Percentiles rank a stretch among this genome's conserved stretches.
Evolutionary conservation across 2,329 filamentous ascomycete genomes (phyloP).

Genomic region (Calonectria pteridis): DNA sequence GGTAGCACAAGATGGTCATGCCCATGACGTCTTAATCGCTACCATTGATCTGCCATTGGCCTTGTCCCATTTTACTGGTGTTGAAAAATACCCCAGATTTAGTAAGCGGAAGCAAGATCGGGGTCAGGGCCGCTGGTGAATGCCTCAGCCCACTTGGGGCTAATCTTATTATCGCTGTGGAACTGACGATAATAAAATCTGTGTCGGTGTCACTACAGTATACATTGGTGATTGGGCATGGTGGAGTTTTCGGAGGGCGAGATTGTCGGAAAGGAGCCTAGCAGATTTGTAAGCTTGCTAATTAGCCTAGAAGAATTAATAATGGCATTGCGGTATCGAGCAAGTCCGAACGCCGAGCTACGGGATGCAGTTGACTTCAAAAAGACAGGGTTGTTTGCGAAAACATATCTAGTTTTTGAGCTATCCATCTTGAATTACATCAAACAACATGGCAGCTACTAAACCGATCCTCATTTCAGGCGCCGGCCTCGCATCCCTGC

Average conservation of each 20-base stretch:
- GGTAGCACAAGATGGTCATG: not conserved
- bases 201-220: not conserved
- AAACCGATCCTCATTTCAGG: slow-evolving; percentile 59
- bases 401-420: not conserved
- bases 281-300: not conserved
- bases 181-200: not conserved
- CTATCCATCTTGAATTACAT: not conserved
- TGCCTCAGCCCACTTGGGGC: not conserved
- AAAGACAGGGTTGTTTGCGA: not conserved
- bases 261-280: not conserved
- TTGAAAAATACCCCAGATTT: not conserved
- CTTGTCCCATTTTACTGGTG: not conserved
- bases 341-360: slow-evolving; percentile 1
- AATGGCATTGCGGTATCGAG: not conserved
- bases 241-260: not conserved
- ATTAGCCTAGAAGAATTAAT: not conserved
- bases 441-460: slow-evolving; percentile 31
- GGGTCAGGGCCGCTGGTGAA: not conserved
- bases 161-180: not conserved
- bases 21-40: not conserved
- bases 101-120: not conserved
- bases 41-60: not conserved
- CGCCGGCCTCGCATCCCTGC: slow-evolving; percentile 57
- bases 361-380: not conserved
- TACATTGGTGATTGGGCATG: not conserved